Percentiles rank a stretch among this genome's conserved stretches.
phyloP scores from a whole-genome alignment of 73 alveolate genomes.

The Symbiodinium natans region DNA sequence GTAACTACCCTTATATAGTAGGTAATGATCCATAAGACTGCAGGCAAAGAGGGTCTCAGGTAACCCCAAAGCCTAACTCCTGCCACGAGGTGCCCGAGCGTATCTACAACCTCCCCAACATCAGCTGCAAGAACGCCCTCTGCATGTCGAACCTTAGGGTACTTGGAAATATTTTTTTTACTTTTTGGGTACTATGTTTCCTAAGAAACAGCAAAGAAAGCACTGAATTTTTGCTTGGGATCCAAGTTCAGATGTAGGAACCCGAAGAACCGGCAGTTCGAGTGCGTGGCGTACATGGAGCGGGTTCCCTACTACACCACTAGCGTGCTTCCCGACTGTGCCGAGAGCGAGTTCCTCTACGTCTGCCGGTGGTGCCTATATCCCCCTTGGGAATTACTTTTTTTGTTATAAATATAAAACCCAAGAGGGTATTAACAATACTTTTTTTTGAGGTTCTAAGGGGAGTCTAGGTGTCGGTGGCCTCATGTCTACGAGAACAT shows the following conservation, averaged over 20 bases:
- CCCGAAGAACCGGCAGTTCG: constrained; percentile 73
- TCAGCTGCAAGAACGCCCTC: constrained; percentile 81
- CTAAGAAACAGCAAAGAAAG: not conserved
- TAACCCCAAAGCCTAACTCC: not conserved
- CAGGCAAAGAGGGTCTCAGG: too few relatives aligned
- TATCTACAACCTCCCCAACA: constrained; percentile 86
- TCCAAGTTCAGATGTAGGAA: constrained; percentile 48
- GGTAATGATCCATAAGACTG: too few relatives aligned
- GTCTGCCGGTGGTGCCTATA: constrained; percentile 18
- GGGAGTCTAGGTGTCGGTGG: constrained; percentile 94
- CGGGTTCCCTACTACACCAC: constrained; percentile 84
- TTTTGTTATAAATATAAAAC: too few relatives aligned
- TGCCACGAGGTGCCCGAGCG: constrained; percentile 54
- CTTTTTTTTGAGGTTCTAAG: too few relatives aligned
- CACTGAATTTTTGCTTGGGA: not conserved
- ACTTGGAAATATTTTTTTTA: not conserved
- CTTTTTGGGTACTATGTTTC: not conserved
- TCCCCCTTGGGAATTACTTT: too few relatives aligned
- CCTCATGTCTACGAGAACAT: constrained; percentile 78
- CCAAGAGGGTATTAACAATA: too few relatives aligned
- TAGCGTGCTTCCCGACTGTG: constrained; percentile 66
- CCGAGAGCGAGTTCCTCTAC: constrained; percentile 71
- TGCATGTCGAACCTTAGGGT: constrained; percentile 32
- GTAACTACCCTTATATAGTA: too few relatives aligned
- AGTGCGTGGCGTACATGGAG: constrained; percentile 55